phyloP scores from a whole-genome alignment of 2,329 filamentous ascomycete species.

The Penicillium sp. region DNA sequence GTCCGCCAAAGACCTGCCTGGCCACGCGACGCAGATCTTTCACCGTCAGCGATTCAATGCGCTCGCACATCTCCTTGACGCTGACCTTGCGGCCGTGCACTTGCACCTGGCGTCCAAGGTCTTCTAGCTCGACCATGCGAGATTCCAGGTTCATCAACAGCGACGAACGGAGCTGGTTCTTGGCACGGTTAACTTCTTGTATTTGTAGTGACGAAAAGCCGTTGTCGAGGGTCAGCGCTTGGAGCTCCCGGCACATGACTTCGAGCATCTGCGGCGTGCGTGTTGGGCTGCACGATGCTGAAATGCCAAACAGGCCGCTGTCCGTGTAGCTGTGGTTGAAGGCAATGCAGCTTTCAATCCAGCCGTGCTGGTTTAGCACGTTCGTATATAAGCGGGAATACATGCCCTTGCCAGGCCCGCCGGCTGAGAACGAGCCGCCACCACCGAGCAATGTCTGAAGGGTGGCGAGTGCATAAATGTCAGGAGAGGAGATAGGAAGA shows the following conservation, averaged over 20 bases:
- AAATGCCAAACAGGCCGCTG: slow-evolving; percentile 91
- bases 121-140: slow-evolving; percentile 95
- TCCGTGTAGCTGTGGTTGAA: slow-evolving; percentile 99
- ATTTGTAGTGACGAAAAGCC: slow-evolving; percentile 70
- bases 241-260: slow-evolving; percentile 88
- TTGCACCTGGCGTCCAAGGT: slow-evolving; percentile 90
- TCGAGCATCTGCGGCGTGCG: slow-evolving; percentile 82
- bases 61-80: slow-evolving; percentile 85
- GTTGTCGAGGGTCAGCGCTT: slow-evolving; percentile 68
- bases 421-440: slow-evolving; percentile 92
- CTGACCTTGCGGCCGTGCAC: slow-evolving; percentile 92
- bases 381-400: slow-evolving; percentile 97
- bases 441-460: slow-evolving; percentile 94
- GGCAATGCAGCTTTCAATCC: slow-evolving; percentile 92
- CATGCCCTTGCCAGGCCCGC: slow-evolving; percentile 97
- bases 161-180: slow-evolving; percentile 89
- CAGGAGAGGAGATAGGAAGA: slow-evolving; percentile 79
- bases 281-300: slow-evolving; percentile 75
- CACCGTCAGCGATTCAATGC: slow-evolving; percentile 78
- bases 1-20: slow-evolving; percentile 69
- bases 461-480: slow-evolving; percentile 94
- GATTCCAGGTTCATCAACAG: slow-evolving; percentile 97
- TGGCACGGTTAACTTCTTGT: slow-evolving; percentile 82
- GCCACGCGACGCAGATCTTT: slow-evolving; percentile 80
- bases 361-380: slow-evolving; percentile 93